Conservation (phyloP, 2,329 filamentous ascomycete species). For the Fusarium globosum region DNA sequence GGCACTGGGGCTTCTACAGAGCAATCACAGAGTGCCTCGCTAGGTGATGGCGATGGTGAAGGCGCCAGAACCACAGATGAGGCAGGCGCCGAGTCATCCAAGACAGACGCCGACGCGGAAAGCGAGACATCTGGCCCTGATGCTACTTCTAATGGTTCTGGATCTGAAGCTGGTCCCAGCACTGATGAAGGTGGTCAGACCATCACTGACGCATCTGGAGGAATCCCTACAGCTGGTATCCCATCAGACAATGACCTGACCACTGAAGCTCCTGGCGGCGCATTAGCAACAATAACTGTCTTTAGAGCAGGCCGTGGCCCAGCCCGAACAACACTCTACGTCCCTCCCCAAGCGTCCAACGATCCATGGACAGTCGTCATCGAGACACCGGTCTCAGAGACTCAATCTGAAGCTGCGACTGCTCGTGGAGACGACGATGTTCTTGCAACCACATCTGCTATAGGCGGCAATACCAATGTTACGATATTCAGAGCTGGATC, state of each 20-base stretch:
- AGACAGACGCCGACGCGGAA: background rate
- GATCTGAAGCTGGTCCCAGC: background rate
- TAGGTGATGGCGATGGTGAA: background rate
- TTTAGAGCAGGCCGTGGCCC: conserved; percentile 8
- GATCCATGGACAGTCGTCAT: conserved; percentile 17
- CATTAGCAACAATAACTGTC: conserved; percentile 10
- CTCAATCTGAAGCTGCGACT: conserved; percentile 15
- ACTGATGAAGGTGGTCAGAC: background rate
- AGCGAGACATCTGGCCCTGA: background rate
- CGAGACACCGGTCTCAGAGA: conserved; percentile 8
- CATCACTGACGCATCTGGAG: background rate
- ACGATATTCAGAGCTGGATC: conserved; percentile 4
- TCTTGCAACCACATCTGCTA: background rate
- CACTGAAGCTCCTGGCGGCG: background rate
- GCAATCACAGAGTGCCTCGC: background rate
- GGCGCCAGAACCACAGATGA: background rate
- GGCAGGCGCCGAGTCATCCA: background rate
- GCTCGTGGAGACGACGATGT: background rate
- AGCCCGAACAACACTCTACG: conserved; percentile 1
- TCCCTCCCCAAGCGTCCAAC: background rate
- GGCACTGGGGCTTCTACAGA: background rate
- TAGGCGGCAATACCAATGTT: conserved; percentile 12
- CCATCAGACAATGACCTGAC: background rate
- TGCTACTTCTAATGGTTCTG: background rate
- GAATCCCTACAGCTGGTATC: background rate